Percentiles rank a stretch among this genome's conserved stretches.
These are phyloP conservation scores for Solanum microdontum DNA, from an alignment of 257 asterid genomes.

Conservation along the genomic window DNA sequence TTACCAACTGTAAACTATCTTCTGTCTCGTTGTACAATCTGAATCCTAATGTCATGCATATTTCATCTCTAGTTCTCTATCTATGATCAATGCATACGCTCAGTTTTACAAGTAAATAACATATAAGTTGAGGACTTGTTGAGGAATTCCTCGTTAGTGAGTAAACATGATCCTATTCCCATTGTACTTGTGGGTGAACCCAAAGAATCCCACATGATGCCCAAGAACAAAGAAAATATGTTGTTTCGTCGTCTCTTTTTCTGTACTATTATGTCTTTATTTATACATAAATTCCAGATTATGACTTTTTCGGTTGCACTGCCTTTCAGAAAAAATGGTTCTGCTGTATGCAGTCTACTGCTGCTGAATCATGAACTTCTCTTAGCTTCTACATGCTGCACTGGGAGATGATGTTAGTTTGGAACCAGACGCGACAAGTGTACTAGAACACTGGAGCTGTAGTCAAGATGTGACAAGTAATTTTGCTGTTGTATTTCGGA, in stretches of 20 bases:
- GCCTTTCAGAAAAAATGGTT: slow-evolving; percentile 54
- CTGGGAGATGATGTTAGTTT: not conserved
- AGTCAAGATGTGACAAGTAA: slow-evolving; percentile 17
- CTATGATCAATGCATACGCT: not conserved
- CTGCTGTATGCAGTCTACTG: slow-evolving; percentile 45
- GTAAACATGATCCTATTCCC: not conserved
- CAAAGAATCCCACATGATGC: not conserved
- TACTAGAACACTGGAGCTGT: slow-evolving; percentile 17
- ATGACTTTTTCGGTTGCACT: not conserved
- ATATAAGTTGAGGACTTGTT: not conserved
- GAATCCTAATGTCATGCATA: not conserved
- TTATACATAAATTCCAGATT: not conserved
- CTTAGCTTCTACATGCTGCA: not conserved
- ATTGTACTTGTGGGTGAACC: not conserved
- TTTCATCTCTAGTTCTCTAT: not conserved
- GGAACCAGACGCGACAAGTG: not conserved
- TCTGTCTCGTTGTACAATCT: not conserved
- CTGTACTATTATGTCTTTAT: not conserved
- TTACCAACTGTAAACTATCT: not conserved
- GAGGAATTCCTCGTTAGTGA: not conserved
- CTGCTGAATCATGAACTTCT: slow-evolving; percentile 19
- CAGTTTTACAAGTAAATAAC: not conserved
- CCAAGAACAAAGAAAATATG: not conserved
- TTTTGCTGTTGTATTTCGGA: not conserved
- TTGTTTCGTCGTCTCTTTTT: not conserved